Base-by-base conservation (phyloP, 805 yeast genomes). In the Candida railenensis region DNA sequence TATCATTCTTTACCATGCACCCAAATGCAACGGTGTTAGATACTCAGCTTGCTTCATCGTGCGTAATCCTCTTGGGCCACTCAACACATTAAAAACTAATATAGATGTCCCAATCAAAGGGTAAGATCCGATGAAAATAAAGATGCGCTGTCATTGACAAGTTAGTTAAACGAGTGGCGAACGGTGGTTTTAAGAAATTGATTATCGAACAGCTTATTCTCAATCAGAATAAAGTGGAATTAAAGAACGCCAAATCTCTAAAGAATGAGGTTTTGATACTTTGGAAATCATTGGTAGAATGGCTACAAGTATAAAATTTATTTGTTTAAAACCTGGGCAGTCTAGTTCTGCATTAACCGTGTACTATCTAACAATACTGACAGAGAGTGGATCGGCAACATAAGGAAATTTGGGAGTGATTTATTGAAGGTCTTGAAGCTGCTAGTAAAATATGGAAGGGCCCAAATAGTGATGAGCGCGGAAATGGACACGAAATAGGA, bases 1-100 rank as follows among this genome's bases (percentile, higher is more conserved):
- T n/a, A n/a, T n/a, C n/a, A n/a, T 81, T 92, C 54, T 92, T 82
- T 68, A 94, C 98, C 7, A 76, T 81, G 50, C 99, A 92, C 65
- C 90, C 94, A 19, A 91, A 92, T 56, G 77, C 82, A 33, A 81
- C 87, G 11, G 85, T 94, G 1, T 80, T 87, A 70, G 75, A 77
- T 28, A 83, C 89, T 9, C 99, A 92, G 64, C 67, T 86, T 14
- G 74, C 75, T n/a, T 80, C 86, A 45, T 92, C 98, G 99, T 68
- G 74, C 21, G 71, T 77, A 38, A 65, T 92, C 22, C 67, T 92
- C 0, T 61, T 85, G 8, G 70, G 73, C 4, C 87, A 80, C 55
- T 84, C 95, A 54, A 73, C 78, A 52, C 68, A 63, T 45, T 67
- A 80, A 52, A 71, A 72, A 45, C 72, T 81, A 52, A 66, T 55